Evolutionary conservation across 1,284 basidiomycete species (phyloP), one percentile per base, ranked within the genome.

Genomic region (Amylostereum areolatum): DNA sequence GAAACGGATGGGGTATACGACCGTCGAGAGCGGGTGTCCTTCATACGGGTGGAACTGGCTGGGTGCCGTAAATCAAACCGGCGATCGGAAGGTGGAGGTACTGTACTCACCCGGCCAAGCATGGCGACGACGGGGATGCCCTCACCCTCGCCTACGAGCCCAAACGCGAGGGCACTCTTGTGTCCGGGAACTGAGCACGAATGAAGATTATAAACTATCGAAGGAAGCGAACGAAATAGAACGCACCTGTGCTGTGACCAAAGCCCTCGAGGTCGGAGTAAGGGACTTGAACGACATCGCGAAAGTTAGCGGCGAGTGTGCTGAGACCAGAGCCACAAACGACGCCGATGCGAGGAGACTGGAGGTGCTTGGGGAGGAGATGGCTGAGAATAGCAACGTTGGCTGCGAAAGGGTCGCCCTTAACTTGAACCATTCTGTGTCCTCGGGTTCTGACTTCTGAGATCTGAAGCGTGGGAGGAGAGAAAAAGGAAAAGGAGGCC

Each of bases 31-130:
- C 24, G 71, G 64, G 58, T 91, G 82, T 3, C 89, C 90, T 66
- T 93, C 89, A 58, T 92, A 93, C 3, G 82, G 75, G 63, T 92
- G 89, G 57, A 92, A 89, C 88, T 87, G 57, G 59, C 54, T 59
- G 52, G 49, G 9, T 11, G 37, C 33, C 46, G 43, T 47, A 46
- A 31, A 45, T 18, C 24, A 45, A 10, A 25, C 12, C 25, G 35
- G 39, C 28, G 27, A 12, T 43, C 4, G 37, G 12, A 44, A 24
- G 42, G 47, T 10, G 29, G n/a, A 28, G 43, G 33, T 24, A 37
- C 4, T 9, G 49, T 51, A 53, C 77, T 50, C 60, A 89, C 88
- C 58, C 89, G 74, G 55, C 90, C 89, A 25, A 92, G 80, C 85
- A 92, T 92, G 2, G 83, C 89, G 2, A 92, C 87, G 2, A 89